Base-by-base conservation (phyloP, 805 yeast species). In the Ogataea nitratoaversa region DNA sequence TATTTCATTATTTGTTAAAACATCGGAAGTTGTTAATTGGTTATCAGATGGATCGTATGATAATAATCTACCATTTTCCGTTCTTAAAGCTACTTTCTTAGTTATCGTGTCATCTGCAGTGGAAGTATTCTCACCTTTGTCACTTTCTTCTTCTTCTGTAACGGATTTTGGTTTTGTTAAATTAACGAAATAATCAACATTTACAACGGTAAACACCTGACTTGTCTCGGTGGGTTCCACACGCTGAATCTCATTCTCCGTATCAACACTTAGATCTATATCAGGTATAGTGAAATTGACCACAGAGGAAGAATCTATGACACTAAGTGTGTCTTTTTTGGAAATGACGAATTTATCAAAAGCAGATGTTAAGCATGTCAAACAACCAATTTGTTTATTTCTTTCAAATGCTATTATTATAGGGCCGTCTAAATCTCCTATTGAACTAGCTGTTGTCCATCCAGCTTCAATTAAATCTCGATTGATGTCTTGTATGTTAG, bases 201-300 rank as follows among this genome's bases (percentile, higher is more conserved):
- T 48, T 7, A 50, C 43, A 6, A 52, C 41, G 4, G 51, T 48
- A 28, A 62, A 56, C 1, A 63, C 61, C 39, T 62, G 64, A n/a
- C 30, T 34, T 3, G 48, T 41, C 8, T 25, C 32, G 2, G 41
- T 49, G 0, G 68, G 68, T 30, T 59, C 65, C 11, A 49, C 39
- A 14, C 50, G 37, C 23, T 47, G 52, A 2, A 49, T 23, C n/a
- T 41, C 36, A 2, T 42, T 40, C 4, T 28, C 29, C 2, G 39
- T 11, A 34, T 43, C 46, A 8, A 44, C 40, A 3, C 23, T 31
- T 5, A 37, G 20, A 9, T 20, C 29, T 11, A 33, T 31, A 14
- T 46, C 52, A 4, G 49, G 48, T 1, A 42, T 34, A 1, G 52
- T 47, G 33, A 57, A 58, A 38, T 56, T 59, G 6, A 56, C 29